Percentiles rank a stretch among this genome's conserved stretches.
Conservation (phyloP, 352 stramenopile species). For the Phytophthora cactorum region DNA sequence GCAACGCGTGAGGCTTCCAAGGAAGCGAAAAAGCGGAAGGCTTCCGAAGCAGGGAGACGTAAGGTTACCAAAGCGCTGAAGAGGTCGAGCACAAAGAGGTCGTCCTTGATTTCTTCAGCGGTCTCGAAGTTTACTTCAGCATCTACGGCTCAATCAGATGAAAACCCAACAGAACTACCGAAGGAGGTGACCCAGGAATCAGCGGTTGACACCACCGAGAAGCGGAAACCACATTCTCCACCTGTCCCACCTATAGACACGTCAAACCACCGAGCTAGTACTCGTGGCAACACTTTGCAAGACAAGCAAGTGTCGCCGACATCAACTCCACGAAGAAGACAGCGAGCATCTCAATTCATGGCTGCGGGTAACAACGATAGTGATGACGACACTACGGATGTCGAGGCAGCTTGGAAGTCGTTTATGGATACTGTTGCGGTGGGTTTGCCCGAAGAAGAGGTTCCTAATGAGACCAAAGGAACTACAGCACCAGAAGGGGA, state of each 20-base stretch:
- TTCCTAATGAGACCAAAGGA: slow-evolving; percentile 5
- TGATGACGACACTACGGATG: slow-evolving; percentile 64
- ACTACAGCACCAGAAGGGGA: slow-evolving; percentile 5
- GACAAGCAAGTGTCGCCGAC: slow-evolving; percentile 9
- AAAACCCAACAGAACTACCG: slow-evolving; percentile 1
- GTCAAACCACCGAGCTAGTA: slow-evolving; percentile 17
- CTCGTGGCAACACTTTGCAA: slow-evolving; percentile 11
- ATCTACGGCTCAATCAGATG: slow-evolving; percentile 1
- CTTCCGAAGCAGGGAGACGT: slow-evolving; percentile 28
- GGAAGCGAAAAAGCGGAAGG: slow-evolving; percentile 33
- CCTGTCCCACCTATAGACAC: slow-evolving; percentile 15
- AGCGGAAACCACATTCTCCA: slow-evolving; percentile 9
- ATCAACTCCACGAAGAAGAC: slow-evolving; percentile 25
- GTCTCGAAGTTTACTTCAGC: neutral
- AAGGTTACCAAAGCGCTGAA: slow-evolving; percentile 24
- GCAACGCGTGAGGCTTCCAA: slow-evolving; percentile 31
- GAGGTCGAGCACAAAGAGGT: slow-evolving; percentile 20
- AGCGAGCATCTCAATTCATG: slow-evolving; percentile 18
- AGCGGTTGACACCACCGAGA: slow-evolving; percentile 1
- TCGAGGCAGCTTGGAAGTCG: slow-evolving; percentile 62
- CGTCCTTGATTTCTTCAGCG: slow-evolving; percentile 20
- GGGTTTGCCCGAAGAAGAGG: slow-evolving; percentile 19
- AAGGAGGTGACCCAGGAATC: slow-evolving; percentile 8
- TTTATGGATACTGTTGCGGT: slow-evolving; percentile 56
- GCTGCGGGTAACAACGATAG: slow-evolving; percentile 43